These are phyloP conservation scores for Podospora pseudopauciseta DNA, from an alignment of 495 filamentous ascomycete genomes.

Conservation along the genomic window DNA sequence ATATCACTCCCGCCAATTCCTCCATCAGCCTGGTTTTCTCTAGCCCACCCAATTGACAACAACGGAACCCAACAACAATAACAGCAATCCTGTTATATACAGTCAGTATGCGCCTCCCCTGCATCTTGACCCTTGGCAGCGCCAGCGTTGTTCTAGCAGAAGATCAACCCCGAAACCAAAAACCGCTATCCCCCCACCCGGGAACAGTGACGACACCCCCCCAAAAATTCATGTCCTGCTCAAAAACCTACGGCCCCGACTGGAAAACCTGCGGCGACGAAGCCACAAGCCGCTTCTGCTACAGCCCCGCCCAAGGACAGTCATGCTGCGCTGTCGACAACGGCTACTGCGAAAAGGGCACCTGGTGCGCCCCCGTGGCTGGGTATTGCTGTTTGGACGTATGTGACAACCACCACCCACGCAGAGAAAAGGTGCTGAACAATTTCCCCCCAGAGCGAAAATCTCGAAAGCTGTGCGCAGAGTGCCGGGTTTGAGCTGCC, in stretches of 20 bases:
- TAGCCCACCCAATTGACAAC: too few species aligned
- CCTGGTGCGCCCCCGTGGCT: conserved; percentile 40
- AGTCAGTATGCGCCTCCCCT: not conserved
- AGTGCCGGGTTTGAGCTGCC: conserved; percentile 37
- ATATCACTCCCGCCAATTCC: too few species aligned
- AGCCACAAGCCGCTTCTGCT: conserved; percentile 33
- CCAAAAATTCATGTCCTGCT: conserved; percentile 31
- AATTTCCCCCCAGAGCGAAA: conserved; percentile 31
- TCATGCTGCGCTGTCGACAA: conserved; percentile 39
- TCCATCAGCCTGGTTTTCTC: too few species aligned
- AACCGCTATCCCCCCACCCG: not conserved
- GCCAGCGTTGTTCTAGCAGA: not conserved
- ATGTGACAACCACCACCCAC: not conserved
- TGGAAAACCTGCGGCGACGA: conserved; percentile 34
- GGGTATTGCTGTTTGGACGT: conserved; percentile 36
- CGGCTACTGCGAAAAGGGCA: conserved; percentile 37
- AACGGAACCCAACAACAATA: too few species aligned
- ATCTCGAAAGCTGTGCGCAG: conserved; percentile 34
- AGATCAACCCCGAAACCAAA: conserved; percentile 1
- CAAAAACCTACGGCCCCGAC: conserved; percentile 36
- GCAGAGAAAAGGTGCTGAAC: conserved; percentile 12
- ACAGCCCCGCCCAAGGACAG: conserved; percentile 37
- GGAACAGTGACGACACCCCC: not conserved
- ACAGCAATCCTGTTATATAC: too few species aligned
- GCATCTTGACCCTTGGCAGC: not conserved